Conservation (phyloP, 202 grass and related monocot species). For the Carex sylvatica region DNA sequence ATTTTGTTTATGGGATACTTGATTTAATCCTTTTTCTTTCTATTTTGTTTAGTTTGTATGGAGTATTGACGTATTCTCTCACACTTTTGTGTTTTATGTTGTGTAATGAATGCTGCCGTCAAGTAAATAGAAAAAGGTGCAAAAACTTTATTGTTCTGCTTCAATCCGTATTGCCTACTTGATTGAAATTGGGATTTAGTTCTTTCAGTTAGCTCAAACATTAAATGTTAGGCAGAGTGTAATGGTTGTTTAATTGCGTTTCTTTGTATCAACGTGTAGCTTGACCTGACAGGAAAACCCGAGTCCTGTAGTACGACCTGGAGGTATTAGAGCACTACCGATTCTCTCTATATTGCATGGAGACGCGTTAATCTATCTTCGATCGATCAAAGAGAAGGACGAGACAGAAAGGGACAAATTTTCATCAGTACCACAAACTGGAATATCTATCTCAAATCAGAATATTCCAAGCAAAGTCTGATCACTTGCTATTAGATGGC, state of each 20-base stretch:
- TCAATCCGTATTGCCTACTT: neutral
- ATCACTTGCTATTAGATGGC: neutral
- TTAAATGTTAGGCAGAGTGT: neutral
- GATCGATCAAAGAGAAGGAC: too few relatives aligned
- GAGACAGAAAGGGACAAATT: too few relatives aligned
- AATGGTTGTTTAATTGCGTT: too few relatives aligned
- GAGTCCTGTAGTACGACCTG: too few relatives aligned
- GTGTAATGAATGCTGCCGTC: neutral
- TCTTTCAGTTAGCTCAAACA: neutral
- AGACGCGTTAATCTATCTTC: too few relatives aligned
- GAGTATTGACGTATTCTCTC: neutral
- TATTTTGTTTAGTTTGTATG: neutral
- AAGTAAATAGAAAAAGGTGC: neutral
- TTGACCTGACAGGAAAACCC: too few relatives aligned
- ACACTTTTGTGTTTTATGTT: neutral
- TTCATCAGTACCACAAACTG: neutral
- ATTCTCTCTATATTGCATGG: too few relatives aligned
- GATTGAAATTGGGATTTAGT: neutral
- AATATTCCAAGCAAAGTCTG: neutral
- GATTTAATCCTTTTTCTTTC: neutral
- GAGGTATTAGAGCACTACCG: too few relatives aligned
- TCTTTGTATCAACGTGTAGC: too few relatives aligned
- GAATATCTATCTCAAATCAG: neutral
- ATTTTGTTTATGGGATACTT: neutral
- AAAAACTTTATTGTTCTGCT: neutral